Conservation (phyloP, 2,329 filamentous ascomycete genomes). For the Geosmithia putterillii region DNA sequence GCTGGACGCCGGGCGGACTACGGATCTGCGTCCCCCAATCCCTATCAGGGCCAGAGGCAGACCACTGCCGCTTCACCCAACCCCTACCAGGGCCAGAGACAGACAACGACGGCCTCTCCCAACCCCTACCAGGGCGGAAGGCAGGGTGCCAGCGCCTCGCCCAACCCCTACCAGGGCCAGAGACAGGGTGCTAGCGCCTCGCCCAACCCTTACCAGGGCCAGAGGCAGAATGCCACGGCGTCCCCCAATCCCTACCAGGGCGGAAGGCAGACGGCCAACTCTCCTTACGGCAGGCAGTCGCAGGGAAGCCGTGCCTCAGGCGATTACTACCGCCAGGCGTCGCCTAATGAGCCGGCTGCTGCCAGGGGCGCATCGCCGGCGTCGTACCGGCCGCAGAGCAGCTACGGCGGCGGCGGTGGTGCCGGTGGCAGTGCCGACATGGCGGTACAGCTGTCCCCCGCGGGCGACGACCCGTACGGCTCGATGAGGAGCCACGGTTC, state of each 20-base stretch:
- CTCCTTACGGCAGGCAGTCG: constrained; percentile 15
- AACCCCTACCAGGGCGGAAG: constrained; percentile 47
- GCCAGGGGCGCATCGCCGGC: constrained; percentile 1
- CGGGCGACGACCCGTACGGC: constrained; percentile 45
- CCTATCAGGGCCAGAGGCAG: not conserved
- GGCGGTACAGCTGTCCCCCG: constrained; percentile 54
- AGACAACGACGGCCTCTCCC: too few species aligned
- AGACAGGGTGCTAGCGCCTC: constrained; percentile 34
- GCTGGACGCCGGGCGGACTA: constrained; percentile 25
- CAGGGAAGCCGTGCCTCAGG: not conserved
- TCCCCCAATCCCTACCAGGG: constrained; percentile 52
- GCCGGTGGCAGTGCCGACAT: too few species aligned
- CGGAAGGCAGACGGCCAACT: constrained; percentile 18
- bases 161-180: not conserved
- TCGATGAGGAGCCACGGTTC: constrained; percentile 37
- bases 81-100: too few species aligned
- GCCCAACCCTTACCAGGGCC: not conserved
- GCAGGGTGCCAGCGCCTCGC: constrained; percentile 28
- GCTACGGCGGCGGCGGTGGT: constrained; percentile 27
- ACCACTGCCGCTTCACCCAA: too few species aligned
- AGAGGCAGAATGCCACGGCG: too few species aligned
- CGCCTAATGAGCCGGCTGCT: not conserved
- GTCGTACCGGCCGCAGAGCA: constrained; percentile 33
- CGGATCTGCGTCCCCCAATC: constrained; percentile 32
- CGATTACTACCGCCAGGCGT: constrained; percentile 3